Conservation (phyloP, 1,284 basidiomycete species). For the Cutaneotrichosporon sp. region DNA sequence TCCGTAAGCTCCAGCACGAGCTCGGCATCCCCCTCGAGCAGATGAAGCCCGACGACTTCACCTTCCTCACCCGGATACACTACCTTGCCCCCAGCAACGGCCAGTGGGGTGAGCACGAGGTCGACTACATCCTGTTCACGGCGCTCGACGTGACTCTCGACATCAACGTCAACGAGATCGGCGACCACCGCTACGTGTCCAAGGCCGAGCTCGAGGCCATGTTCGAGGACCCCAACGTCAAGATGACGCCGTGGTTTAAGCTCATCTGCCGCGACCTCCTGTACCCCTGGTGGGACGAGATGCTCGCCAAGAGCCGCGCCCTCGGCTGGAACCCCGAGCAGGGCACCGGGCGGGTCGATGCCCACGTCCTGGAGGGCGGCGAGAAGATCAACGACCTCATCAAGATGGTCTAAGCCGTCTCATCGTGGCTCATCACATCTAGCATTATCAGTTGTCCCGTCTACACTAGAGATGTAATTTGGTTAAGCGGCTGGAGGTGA, state of each 20-base stretch:
- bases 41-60: slow-evolving; percentile 81
- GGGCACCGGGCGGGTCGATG: slow-evolving; percentile 39
- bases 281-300: slow-evolving; percentile 97
- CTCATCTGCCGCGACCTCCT: slow-evolving; percentile 95
- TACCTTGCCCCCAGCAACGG: slow-evolving; percentile 94
- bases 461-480: slow-evolving; percentile 4
- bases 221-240: slow-evolving; percentile 77
- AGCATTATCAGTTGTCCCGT: background rate
- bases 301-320: slow-evolving; percentile 61
- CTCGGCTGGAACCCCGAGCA: slow-evolving; percentile 64
- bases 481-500: background rate
- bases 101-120: slow-evolving; percentile 98
- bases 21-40: slow-evolving; percentile 76
- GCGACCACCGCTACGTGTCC: slow-evolving; percentile 86
- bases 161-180: slow-evolving; percentile 89
- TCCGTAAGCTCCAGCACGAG: slow-evolving; percentile 95
- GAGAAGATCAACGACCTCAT: slow-evolving; percentile 66
- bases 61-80: slow-evolving; percentile 95
- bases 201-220: slow-evolving; percentile 85
- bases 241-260: slow-evolving; percentile 99
- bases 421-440: slow-evolving; percentile 13
- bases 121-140: slow-evolving; percentile 97
- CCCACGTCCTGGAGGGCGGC: slow-evolving; percentile 41
- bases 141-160: slow-evolving; percentile 84
- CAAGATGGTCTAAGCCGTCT: slow-evolving; percentile 73